Evolutionary conservation across 805 yeast genomes (phyloP), one percentile per base, ranked within the genome.

Genomic region (Starmerella etchellsii): DNA sequence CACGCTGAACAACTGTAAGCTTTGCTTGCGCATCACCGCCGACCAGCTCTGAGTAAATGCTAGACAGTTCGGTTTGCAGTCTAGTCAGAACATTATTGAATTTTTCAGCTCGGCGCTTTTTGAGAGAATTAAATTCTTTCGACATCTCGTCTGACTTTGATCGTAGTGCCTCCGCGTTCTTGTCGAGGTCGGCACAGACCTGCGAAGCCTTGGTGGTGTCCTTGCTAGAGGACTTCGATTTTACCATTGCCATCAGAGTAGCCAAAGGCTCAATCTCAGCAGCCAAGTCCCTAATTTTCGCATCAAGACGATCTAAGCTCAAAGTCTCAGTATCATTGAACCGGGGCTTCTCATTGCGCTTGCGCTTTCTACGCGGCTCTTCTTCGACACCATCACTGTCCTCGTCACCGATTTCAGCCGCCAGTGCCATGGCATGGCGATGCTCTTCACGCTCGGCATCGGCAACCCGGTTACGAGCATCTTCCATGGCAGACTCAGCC

Each of bases 21-120:
- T 82, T 79, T 0, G 97, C 97, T 25, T 82, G 73, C 0, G 77
- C 71, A 3, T 69, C 61, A 0, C 81, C 71, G 48, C 73, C 77
- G 0, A 96, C 91, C 37, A 91, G 66, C 53, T 87, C 96, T 54
- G 85, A 79, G 60, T 88, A 91, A 9, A 84, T 76, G 0, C 65
- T 61, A 56, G 82, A 93, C 49, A 91, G 79, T 41, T 71, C 69
- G 2, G 65, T 67, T 3, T 88, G 73, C 25, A 88, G 78, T 53
- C 80, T 84, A n/a, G 72, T 69, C 53, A 79, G 85, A 0, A 94
- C 88, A 30, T 67, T 65, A 60, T 72, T 76, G 59, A 88, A 91
- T 25, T 61, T 51, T 6, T 71, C 71, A 42, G 69, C 71, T 49
- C 98, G 72, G 42, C 67, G 62, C 5, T 63, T 62, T 50, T 74